Conservation (phyloP, 805 yeast genomes). For the Barnettozyma populi region DNA sequence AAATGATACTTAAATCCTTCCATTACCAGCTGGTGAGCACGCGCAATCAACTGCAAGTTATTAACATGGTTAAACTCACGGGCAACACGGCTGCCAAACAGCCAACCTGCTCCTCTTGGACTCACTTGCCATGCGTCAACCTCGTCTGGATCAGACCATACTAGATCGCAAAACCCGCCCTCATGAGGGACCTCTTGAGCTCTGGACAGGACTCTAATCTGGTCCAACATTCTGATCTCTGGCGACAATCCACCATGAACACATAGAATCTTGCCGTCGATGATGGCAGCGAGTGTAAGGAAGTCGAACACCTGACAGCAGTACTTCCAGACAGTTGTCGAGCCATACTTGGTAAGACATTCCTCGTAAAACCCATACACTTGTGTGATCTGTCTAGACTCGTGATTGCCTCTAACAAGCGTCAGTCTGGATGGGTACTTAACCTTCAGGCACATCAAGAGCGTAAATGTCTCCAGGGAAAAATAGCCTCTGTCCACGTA, state of each 20-base stretch:
- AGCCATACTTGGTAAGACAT: conserved; percentile 87
- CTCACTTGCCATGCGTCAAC: conserved; percentile 98
- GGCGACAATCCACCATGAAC: conserved; percentile 98
- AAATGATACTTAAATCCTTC: conserved; percentile 97
- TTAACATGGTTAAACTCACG: conserved; percentile 95
- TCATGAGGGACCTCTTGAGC: conserved; percentile 99
- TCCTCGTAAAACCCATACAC: conserved; percentile 98
- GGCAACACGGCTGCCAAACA: conserved; percentile 90
- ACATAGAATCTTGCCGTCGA: conserved; percentile 90
- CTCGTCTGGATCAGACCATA: conserved; percentile 98
- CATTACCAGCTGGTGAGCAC: conserved; percentile 98
- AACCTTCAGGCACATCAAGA: conserved; percentile 89
- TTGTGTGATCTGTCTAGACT: conserved; percentile 95
- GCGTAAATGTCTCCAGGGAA: conserved; percentile 87
- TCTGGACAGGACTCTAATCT: conserved; percentile 85
- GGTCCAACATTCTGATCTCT: conserved; percentile 95
- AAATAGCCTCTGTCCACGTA: conserved; percentile 98
- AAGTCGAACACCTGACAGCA: conserved; percentile 96
- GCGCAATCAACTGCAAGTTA: conserved; percentile 79
- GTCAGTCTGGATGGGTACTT: conserved; percentile 82
- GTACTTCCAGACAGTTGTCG: conserved; percentile 92
- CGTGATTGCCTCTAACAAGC: conserved; percentile 95
- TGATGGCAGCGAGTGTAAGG: conserved; percentile 88
- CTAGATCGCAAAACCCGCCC: conserved; percentile 96
- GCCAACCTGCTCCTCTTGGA: conserved; percentile 98